Base-by-base conservation (phyloP, 257 asterid genomes). In the Coffea eugenioides region DNA sequence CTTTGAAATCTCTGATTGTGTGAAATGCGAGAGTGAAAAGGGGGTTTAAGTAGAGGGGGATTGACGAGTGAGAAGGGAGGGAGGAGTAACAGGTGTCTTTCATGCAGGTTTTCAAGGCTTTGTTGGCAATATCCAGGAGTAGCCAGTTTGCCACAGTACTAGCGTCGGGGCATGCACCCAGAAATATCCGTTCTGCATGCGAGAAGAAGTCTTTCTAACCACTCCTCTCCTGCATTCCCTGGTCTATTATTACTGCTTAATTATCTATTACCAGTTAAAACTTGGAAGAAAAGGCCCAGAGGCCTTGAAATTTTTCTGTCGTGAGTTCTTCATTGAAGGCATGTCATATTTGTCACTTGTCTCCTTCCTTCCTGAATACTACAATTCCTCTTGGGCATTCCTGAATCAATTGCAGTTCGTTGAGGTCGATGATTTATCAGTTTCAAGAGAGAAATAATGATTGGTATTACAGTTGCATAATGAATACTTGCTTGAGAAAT, bases 101-200 rank as follows among this genome's bases (percentile, higher is more conserved):
- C 97, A 91, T 91, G 97, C 95, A 93, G 27, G 88, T 59, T n/a
- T 18, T 49, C 66, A 25, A 52, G 82, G 83, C 76, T 75, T 51
- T 75, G 92, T 76, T 91, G 97, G 92, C 25, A 57, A 16, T 18
- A 18, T 76, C 80, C 79, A 78, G 71, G 80, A 85, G 41, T 13
- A 77, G 90, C 87, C 95, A 88, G 49, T 20, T 3, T 20, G 71
- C 39, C 65, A 23, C 27, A 4, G 34, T 18, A 34, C 67, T 27
- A 64, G 34, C 34, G 34, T 31, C 34, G 34, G 34, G 34, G 34
- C 34, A 31, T 31, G 34, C 34, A 1, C 31, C 31, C 31, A 31
- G 10, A 75, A 62, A 41, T 36, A 43, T 56, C 6, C 51, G 56
- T 34, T 70, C 15, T 6, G 8, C 52, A 74, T 59, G 8, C 12